Base-by-base conservation (phyloP, 2,329 filamentous ascomycete genomes). In the Cryoendolithus antarcticus region DNA sequence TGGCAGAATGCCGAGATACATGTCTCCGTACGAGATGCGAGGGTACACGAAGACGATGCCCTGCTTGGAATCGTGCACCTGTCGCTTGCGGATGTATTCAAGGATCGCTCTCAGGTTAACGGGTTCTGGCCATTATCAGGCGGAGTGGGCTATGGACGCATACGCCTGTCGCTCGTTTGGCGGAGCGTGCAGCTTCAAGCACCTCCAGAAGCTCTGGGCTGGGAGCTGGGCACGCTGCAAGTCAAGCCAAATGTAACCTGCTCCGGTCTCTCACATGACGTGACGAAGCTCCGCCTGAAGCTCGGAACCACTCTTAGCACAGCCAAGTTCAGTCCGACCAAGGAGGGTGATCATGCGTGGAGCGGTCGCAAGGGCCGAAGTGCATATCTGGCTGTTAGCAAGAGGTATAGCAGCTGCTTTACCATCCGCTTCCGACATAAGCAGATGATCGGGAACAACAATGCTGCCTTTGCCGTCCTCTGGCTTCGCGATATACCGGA, bases 401-500 rank as follows among this genome's bases (percentile, higher is more conserved):
- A 73, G 45, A 71, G 79, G 27, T 82, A 82, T 62, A 64, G 65
- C 21, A 73, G 67, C 2, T 61, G 69, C 15, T 51, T 77, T 27
- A 55, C 77, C 3, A 54, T 78, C 15, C 70, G 76, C 49, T 80
- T 81, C 47, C 69, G 77, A 6, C 41, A 47, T 32, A 67, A 73
- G 41, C 72, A 74, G 39, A 39, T 71, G 36, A 50, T 73, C 29
- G 54, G 62, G 1, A 73, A 80, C 37, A 71, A 68, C 40, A 75
- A 72, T 0, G 62, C 68, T 2, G 79, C 75, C 0, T 80, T 82
- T 48, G 69, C 70, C 5, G 67, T 82, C 2, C 60, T 82, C 2
- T 84, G 80, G 80, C 65, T 84, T 11, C 74, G 75, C 45, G 74
- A 83, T n/a, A 64, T 86, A 0, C 62, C 69, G 0, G 81, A 86